These are phyloP conservation scores for Papiliotrema flavescens DNA, from an alignment of 1,284 basidiomycete species.

Conservation along the genomic window DNA sequence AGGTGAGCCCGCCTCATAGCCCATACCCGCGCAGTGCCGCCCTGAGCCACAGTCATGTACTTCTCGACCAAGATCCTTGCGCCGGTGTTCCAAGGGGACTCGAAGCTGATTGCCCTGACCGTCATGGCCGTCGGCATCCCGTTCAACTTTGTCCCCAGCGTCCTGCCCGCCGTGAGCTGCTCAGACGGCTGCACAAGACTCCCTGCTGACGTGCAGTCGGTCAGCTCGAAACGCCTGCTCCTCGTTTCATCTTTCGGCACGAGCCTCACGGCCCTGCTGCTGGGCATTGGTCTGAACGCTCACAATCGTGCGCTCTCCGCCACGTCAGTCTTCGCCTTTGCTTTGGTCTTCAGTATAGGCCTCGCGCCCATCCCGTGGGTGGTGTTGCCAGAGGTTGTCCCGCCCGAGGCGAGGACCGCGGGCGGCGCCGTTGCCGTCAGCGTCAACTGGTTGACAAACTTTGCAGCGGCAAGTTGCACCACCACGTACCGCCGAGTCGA, in stretches of 20 bases:
- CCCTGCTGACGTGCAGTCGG: conserved; percentile 13
- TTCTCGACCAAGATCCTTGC: conserved; percentile 37
- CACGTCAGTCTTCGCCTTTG: conserved; percentile 30
- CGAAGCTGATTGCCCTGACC: conserved; percentile 27
- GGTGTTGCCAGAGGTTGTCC: conserved; percentile 38
- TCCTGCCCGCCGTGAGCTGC: conserved; percentile 32
- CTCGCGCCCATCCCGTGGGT: conserved; percentile 45
- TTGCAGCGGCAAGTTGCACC: conserved; percentile 21
- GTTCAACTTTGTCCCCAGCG: conserved; percentile 48
- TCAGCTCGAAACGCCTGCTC: conserved; percentile 27
- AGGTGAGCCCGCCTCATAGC: conserved; percentile 9
- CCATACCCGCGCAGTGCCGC: background rate
- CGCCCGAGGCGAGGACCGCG: conserved; percentile 31
- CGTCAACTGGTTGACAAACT: conserved; percentile 39
- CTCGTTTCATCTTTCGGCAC: conserved; percentile 27
- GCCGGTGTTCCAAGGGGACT: conserved; percentile 24
- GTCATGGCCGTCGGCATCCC: conserved; percentile 39
- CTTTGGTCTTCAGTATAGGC: conserved; percentile 33
- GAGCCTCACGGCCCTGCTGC: conserved; percentile 18
- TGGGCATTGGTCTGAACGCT: conserved; percentile 35
- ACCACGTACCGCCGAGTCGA: background rate
- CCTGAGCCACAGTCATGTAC: conserved; percentile 25
- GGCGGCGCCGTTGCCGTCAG: conserved; percentile 34
- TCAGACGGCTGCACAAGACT: conserved; percentile 3
- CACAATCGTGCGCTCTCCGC: conserved; percentile 17